Conservation (phyloP, 176 grass and related monocot species). For the Themeda triandra region DNA sequence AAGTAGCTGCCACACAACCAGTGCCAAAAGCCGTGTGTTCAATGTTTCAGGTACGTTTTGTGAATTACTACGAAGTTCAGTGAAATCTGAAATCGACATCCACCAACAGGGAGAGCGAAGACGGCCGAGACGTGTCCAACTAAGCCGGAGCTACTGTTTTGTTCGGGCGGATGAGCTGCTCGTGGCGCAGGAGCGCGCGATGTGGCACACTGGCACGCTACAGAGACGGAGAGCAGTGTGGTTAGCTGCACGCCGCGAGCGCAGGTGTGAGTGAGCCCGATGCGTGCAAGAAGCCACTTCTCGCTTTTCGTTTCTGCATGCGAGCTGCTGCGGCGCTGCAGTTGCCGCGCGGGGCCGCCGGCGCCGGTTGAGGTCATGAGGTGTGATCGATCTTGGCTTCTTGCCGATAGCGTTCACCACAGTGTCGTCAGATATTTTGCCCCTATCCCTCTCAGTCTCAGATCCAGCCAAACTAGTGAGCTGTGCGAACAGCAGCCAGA, state of each 20-base stretch:
- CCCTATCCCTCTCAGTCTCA: not conserved
- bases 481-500: not conserved
- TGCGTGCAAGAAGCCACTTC: constrained; percentile 3
- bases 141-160: not conserved
- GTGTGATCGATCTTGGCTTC: not conserved
- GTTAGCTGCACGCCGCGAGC: not conserved
- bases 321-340: not conserved
- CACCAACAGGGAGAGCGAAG: not conserved
- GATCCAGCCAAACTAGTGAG: not conserved
- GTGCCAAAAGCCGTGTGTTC: no score
- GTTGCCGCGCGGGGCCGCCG: not conserved
- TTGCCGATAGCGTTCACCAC: not conserved
- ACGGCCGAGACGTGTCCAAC: not conserved
- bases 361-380: not conserved
- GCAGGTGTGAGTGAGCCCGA: not conserved
- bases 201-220: not conserved
- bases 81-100: no score
- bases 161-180: not conserved
- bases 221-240: not conserved
- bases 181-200: not conserved
- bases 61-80: accelerated
- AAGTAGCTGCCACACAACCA: no score
- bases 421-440: constrained; percentile 1
- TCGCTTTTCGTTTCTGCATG: not conserved
- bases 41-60: no score